Evolutionary conservation across 768 basidiomycete species (phyloP).

Genomic region (Dioszegia crocea): DNA sequence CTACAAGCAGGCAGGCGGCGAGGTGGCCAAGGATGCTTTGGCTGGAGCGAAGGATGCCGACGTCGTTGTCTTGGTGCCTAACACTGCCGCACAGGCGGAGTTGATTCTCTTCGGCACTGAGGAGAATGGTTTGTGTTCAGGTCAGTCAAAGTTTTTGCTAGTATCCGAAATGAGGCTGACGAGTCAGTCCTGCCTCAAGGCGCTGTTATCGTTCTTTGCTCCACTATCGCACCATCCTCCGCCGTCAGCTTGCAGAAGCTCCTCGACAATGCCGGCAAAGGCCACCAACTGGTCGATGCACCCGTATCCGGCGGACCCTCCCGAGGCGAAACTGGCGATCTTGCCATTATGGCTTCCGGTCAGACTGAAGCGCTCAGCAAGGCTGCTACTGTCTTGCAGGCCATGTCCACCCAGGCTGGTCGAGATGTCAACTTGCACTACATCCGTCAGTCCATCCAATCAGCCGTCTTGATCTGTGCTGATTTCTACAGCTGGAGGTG

Average conservation of each 20-base stretch:
- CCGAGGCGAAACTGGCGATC: conserved; percentile 31
- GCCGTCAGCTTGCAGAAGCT: conserved; percentile 18
- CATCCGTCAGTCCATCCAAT: conserved; percentile 25
- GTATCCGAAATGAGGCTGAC: neutral
- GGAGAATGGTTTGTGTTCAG: conserved; percentile 5
- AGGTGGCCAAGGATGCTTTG: conserved; percentile 11
- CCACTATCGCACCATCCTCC: conserved; percentile 38
- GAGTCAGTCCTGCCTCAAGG: conserved; percentile 20
- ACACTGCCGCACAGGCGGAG: conserved; percentile 27
- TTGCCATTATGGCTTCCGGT: conserved; percentile 40
- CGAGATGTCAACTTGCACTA: conserved; percentile 27
- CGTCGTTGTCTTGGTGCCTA: conserved; percentile 30
- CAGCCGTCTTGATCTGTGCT: neutral
- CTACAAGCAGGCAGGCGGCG: conserved; percentile 26
- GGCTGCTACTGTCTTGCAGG: conserved; percentile 24
- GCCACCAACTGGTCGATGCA: conserved; percentile 34
- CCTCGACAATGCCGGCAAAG: conserved; percentile 14
- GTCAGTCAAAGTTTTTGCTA: neutral
- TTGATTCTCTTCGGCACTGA: conserved; percentile 8
- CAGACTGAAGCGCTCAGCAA: conserved; percentile 13
- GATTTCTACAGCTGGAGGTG: conserved; percentile 29
- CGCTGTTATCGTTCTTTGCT: conserved; percentile 30
- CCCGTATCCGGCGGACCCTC: conserved; percentile 41
- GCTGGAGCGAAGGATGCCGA: conserved; percentile 21
- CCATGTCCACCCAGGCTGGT: conserved; percentile 22